Evolutionary conservation across 805 yeast species (phyloP).

Genomic region (Metschnikowia hibisci): DNA sequence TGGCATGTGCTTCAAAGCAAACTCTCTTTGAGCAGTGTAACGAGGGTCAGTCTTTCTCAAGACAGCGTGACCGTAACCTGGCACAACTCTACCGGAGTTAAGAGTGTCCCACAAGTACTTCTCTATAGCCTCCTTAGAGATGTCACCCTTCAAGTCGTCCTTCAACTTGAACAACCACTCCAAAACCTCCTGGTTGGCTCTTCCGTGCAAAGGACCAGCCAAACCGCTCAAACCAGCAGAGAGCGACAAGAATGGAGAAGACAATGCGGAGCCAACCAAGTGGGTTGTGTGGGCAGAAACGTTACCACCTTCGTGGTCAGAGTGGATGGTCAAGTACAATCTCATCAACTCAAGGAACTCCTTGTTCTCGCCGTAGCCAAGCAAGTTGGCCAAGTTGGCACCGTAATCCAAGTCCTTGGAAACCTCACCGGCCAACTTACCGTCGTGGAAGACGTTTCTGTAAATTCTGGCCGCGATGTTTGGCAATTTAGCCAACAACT

Average conservation of each 20-base stretch:
- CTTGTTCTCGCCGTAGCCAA: slow-evolving; percentile 54
- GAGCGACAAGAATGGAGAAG: slow-evolving; percentile 71
- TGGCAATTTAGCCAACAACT: slow-evolving; percentile 70
- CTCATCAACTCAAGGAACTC: slow-evolving; percentile 71
- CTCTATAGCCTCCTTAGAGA: slow-evolving; percentile 52
- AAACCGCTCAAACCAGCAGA: slow-evolving; percentile 79
- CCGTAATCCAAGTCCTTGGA: slow-evolving; percentile 63
- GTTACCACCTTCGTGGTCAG: slow-evolving; percentile 83
- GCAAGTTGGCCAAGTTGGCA: slow-evolving; percentile 60
- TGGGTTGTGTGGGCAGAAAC: slow-evolving; percentile 81
- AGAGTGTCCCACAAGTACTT: slow-evolving; percentile 67
- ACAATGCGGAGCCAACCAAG: slow-evolving; percentile 75
- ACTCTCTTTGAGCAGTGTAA: slow-evolving; percentile 68
- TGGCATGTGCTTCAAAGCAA: slow-evolving; percentile 59
- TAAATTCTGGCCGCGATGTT: slow-evolving; percentile 71
- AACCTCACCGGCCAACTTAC: slow-evolving; percentile 50
- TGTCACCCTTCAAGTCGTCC: slow-evolving; percentile 59
- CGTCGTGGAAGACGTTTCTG: slow-evolving; percentile 56
- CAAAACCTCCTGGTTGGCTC: slow-evolving; percentile 83
- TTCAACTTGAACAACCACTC: slow-evolving; percentile 66
- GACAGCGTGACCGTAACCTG: slow-evolving; percentile 89
- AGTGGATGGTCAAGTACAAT: slow-evolving; percentile 69
- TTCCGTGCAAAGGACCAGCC: slow-evolving; percentile 84
- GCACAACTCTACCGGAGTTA: slow-evolving; percentile 73
- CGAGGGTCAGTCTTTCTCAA: slow-evolving; percentile 81